A percentile compares a stretch with the other conserved stretches of the same genome.
These are phyloP conservation scores for Aspergillus sparsus DNA, from an alignment of 495 filamentous ascomycete genomes.

Conservation along the genomic window DNA sequence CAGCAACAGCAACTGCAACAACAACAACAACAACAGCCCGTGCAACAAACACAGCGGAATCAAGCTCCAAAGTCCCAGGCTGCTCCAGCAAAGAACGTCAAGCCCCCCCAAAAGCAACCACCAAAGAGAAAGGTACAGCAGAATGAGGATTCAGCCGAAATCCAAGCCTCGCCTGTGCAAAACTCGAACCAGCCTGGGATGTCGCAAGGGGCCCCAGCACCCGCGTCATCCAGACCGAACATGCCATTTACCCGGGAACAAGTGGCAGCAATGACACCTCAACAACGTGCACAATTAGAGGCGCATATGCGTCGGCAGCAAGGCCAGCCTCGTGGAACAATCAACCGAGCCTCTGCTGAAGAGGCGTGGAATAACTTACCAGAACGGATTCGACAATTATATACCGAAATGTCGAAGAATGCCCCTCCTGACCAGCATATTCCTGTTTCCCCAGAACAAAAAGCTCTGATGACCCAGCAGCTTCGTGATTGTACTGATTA, in stretches of 20 bases:
- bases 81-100: conserved; percentile 30
- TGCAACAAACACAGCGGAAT: conserved; percentile 19
- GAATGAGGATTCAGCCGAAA: conserved; percentile 64
- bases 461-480: conserved; percentile 49
- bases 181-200: conserved; percentile 31
- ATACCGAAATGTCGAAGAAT: conserved; percentile 41
- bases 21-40: not conserved
- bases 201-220: conserved; percentile 33
- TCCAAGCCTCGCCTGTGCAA: conserved; percentile 46
- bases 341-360: conserved; percentile 37
- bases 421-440: conserved; percentile 33
- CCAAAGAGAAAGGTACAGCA: conserved; percentile 56
- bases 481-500: conserved; percentile 45
- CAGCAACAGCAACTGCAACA: conserved; percentile 16
- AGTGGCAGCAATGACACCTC: conserved; percentile 50
- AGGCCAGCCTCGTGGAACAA: conserved; percentile 28
- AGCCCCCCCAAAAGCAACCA: conserved; percentile 36
- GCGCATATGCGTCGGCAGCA: conserved; percentile 39
- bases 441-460: conserved; percentile 45
- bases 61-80: conserved; percentile 25
- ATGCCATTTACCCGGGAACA: conserved; percentile 50
- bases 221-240: conserved; percentile 38
- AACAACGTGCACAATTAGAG: conserved; percentile 51
- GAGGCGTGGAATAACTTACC: conserved; percentile 44
- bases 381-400: conserved; percentile 40